Percentiles rank a stretch among this genome's conserved stretches.
These are phyloP conservation scores for Mycena sp. DNA, from an alignment of 1,284 basidiomycete species.

Conservation along the genomic window DNA sequence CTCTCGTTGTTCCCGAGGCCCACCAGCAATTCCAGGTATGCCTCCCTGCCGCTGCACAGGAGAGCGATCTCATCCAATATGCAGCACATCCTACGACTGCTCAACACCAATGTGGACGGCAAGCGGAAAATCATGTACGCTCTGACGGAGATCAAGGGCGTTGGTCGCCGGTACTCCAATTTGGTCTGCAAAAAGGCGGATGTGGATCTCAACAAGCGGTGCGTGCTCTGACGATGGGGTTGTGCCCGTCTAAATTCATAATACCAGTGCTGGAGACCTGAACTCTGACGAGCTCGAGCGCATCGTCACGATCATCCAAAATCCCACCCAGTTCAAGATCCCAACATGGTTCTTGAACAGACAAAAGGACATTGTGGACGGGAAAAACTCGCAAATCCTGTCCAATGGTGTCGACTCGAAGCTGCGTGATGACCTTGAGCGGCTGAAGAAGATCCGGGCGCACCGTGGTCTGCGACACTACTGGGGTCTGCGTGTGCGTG, in stretches of 20 bases:
- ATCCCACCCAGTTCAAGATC: constrained; percentile 99
- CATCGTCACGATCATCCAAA: constrained; percentile 99
- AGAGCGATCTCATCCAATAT: not conserved
- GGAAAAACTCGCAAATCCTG: constrained; percentile 96
- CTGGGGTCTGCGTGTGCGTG: constrained; percentile 95
- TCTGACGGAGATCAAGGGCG: constrained; percentile 99
- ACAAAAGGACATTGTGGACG: constrained; percentile 97
- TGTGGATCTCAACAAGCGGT: constrained; percentile 99
- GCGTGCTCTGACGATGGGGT: constrained; percentile 43
- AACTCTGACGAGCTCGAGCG: constrained; percentile 99
- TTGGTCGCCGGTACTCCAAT: constrained; percentile 98
- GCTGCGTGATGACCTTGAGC: constrained; percentile 97
- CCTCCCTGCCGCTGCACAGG: not conserved
- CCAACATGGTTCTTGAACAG: constrained; percentile 99
- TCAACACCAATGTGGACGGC: constrained; percentile 99
- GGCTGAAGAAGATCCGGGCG: constrained; percentile 99
- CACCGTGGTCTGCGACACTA: constrained; percentile 98
- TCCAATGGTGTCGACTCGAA: constrained; percentile 99
- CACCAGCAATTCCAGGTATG: constrained; percentile 84
- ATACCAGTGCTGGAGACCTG: constrained; percentile 85
- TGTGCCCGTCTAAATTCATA: not conserved
- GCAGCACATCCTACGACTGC: constrained; percentile 96
- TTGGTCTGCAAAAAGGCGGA: constrained; percentile 99
- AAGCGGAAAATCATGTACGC: constrained; percentile 99
- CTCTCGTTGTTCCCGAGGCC: constrained; percentile 92